These are phyloP conservation scores for Spizellomyces sp. DNA, from an alignment of 192 early-diverging fungal species.

Conservation along the genomic window DNA sequence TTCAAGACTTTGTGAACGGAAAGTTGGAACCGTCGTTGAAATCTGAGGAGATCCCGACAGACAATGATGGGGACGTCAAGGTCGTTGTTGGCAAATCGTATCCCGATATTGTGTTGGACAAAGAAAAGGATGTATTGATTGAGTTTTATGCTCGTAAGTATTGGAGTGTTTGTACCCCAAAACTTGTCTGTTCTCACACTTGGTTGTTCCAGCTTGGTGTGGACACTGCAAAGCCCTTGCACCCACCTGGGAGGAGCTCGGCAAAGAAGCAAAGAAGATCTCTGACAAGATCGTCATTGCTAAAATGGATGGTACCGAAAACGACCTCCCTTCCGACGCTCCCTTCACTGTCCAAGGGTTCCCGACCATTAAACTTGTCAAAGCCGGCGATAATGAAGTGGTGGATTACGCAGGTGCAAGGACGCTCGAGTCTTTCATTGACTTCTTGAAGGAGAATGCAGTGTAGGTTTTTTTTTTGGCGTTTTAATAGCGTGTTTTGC, in stretches of 20 bases:
- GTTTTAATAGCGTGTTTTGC: no score
- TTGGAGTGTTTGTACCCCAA: constrained; percentile 13
- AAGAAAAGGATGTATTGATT: constrained; percentile 85
- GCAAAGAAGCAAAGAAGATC: constrained; percentile 41
- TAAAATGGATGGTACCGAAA: constrained; percentile 95
- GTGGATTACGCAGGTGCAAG: constrained; percentile 85
- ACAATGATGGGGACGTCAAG: constrained; percentile 88
- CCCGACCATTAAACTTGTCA: constrained; percentile 93
- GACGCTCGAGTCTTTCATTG: constrained; percentile 70
- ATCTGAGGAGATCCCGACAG: constrained; percentile 76
- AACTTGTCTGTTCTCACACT: constrained; percentile 1
- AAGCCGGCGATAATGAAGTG: constrained; percentile 77
- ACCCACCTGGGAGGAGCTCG: constrained; percentile 86
- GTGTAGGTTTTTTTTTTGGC: background rate
- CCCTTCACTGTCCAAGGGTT: constrained; percentile 85
- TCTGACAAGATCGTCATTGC: constrained; percentile 69
- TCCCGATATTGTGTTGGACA: constrained; percentile 82
- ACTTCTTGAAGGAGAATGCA: constrained; percentile 79
- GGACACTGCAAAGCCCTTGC: constrained; percentile 66
- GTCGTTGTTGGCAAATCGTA: constrained; percentile 86
- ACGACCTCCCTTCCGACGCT: constrained; percentile 78
- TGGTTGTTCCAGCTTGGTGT: constrained; percentile 35
- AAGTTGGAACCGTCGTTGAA: constrained; percentile 78
- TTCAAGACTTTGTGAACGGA: constrained; percentile 66
- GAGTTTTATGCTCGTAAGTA: constrained; percentile 77